phyloP scores from a whole-genome alignment of 805 yeast genomes.

The Starmerella vitae region DNA sequence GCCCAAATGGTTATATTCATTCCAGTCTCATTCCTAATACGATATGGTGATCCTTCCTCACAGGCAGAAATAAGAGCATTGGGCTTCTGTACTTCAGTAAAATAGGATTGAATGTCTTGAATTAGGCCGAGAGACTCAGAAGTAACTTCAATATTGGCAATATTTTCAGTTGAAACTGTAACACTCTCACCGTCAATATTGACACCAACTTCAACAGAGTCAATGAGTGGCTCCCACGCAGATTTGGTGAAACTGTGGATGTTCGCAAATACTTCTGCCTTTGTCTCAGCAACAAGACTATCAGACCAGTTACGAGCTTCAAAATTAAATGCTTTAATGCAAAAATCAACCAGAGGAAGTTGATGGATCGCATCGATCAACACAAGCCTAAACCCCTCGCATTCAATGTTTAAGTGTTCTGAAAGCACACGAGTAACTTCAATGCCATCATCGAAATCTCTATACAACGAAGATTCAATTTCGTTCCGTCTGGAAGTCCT shows the following conservation, averaged over 20 bases:
- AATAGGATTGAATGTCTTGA: slow-evolving; percentile 49
- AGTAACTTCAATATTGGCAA: slow-evolving; percentile 70
- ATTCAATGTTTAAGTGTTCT: slow-evolving; percentile 50
- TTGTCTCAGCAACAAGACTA: slow-evolving; percentile 55
- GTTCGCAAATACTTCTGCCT: slow-evolving; percentile 53
- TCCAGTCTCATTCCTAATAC: slow-evolving; percentile 75
- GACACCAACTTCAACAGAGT: slow-evolving; percentile 69
- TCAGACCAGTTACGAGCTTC: slow-evolving; percentile 76
- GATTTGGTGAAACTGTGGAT: slow-evolving; percentile 80
- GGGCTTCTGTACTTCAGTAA: slow-evolving; percentile 19
- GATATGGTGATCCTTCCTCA: slow-evolving; percentile 74
- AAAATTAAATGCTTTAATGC: slow-evolving; percentile 53
- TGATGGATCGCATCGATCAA: slow-evolving; percentile 85
- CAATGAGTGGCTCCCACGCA: slow-evolving; percentile 89
- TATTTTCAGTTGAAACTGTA: slow-evolving; percentile 59
- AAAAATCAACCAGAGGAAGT: slow-evolving; percentile 71
- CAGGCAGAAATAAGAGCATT: slow-evolving; percentile 31
- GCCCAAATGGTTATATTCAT: slow-evolving; percentile 69
- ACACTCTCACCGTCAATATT: slow-evolving; percentile 46
- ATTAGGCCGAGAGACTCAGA: slow-evolving; percentile 66
- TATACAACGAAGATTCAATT: not conserved
- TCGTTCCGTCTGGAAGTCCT: not conserved
- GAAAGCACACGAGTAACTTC: slow-evolving; percentile 38
- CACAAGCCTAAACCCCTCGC: slow-evolving; percentile 69
- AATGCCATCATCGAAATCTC: not conserved